Conservation (phyloP, 345 rosid species). For the Eucalyptus marginata region DNA sequence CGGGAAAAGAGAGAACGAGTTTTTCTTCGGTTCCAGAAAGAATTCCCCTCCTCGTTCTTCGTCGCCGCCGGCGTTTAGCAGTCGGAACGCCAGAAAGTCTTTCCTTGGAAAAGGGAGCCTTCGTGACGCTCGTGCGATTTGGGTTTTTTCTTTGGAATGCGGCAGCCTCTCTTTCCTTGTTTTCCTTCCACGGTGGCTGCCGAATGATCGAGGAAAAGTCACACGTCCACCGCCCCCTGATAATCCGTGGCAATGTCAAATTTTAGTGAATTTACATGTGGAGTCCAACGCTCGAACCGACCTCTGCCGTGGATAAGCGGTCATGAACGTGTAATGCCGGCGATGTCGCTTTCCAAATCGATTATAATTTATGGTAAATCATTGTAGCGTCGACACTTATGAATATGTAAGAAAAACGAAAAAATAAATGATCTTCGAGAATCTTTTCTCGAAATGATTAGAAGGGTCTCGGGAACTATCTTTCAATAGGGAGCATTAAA, state of each 20-base stretch:
- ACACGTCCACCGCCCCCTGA: background rate
- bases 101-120: background rate
- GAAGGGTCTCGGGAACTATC: too few relatives aligned
- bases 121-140: background rate
- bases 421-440: background rate
- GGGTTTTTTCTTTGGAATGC: background rate
- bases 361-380: background rate
- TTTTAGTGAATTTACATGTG: background rate
- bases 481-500: background rate
- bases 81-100: background rate
- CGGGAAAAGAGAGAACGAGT: background rate
- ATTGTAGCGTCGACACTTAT: fast-evolving
- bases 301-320: background rate
- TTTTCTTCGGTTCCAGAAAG: background rate
- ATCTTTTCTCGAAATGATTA: too few relatives aligned
- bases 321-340: background rate
- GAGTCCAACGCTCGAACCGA: too few relatives aligned
- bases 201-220: background rate
- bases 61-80: background rate
- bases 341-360: background rate
- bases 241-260: background rate
- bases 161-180: background rate
- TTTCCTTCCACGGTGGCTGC: background rate
- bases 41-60: background rate
- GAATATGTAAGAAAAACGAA: background rate